A percentile compares a stretch with the other conserved stretches of the same genome.
Conservation (phyloP, 495 filamentous ascomycete genomes). For the Aspergillus conjunctus region DNA sequence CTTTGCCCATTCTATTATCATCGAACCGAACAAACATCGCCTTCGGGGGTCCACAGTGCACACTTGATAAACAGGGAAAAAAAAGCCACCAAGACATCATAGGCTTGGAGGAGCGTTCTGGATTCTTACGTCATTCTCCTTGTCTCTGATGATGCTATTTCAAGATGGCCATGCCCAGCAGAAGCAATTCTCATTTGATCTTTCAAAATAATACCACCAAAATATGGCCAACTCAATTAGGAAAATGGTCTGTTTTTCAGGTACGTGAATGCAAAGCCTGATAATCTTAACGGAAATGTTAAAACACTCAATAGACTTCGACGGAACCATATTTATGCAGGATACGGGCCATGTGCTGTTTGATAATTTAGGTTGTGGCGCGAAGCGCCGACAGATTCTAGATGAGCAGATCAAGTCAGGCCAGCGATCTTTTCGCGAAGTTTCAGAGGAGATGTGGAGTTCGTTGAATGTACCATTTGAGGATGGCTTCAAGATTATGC, state of each 20-base stretch:
- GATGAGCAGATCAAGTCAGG: constrained; percentile 70
- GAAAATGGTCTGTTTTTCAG: constrained; percentile 28
- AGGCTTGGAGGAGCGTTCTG: background rate
- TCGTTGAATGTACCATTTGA: constrained; percentile 70
- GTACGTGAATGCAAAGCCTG: constrained; percentile 4
- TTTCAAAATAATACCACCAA: background rate
- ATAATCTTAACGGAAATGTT: no score
- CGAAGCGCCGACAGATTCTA: constrained; percentile 54
- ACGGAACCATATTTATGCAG: constrained; percentile 80
- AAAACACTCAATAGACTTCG: constrained; percentile 56
- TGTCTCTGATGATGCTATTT: background rate
- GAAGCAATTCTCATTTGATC: background rate
- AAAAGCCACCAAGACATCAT: constrained; percentile 1
- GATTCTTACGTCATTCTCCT: constrained; percentile 4
- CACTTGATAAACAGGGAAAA: background rate
- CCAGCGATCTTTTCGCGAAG: constrained; percentile 70
- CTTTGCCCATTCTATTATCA: background rate
- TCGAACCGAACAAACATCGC: background rate
- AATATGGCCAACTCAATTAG: constrained; percentile 17
- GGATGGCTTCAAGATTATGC: constrained; percentile 73
- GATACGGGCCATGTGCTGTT: constrained; percentile 76
- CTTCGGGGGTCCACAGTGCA: background rate
- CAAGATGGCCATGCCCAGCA: background rate
- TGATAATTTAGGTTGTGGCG: constrained; percentile 67
- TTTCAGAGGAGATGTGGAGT: constrained; percentile 77